Conservation (phyloP, 208 protist genomes). For the Crithidia fasciculata region DNA sequence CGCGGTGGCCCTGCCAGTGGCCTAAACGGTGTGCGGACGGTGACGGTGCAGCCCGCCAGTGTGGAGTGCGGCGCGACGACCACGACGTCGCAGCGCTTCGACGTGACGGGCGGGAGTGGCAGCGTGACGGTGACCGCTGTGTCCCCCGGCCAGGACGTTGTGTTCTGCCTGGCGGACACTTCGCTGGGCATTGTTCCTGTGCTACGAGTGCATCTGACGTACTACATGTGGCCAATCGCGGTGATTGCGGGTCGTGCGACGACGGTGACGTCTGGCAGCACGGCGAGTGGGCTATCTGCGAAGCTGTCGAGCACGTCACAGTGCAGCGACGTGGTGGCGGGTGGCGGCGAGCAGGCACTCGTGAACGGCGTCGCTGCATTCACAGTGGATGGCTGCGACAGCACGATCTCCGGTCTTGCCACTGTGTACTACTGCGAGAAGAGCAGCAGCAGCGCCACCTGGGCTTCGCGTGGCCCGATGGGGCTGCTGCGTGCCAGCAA, state of each 20-base stretch:
- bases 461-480: constrained; percentile 48
- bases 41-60: constrained; percentile 22
- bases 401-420: constrained; percentile 24
- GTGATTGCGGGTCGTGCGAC: constrained; percentile 51
- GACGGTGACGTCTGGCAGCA: constrained; percentile 37
- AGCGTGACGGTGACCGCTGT: constrained; percentile 34
- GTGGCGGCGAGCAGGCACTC: constrained; percentile 25
- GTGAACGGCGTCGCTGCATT: constrained; percentile 33
- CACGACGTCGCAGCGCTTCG: constrained; percentile 38
- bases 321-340: constrained; percentile 45
- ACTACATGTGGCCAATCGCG: constrained; percentile 63
- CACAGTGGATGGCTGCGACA: constrained; percentile 39
- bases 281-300: constrained; percentile 25
- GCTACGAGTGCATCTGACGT: constrained; percentile 31
- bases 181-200: too few species aligned
- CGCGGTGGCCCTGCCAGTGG: constrained; percentile 27
- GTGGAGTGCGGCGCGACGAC: constrained; percentile 27
- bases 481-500: constrained; percentile 42
- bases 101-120: constrained; percentile 7
- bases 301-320: constrained; percentile 39
- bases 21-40: not conserved
- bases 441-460: constrained; percentile 26
- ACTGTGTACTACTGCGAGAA: constrained; percentile 72
- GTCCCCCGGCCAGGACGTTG: constrained; percentile 13
- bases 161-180: constrained; percentile 32